Base-by-base conservation (phyloP, 73 alveolate species). In the Symbiodinium natans region DNA sequence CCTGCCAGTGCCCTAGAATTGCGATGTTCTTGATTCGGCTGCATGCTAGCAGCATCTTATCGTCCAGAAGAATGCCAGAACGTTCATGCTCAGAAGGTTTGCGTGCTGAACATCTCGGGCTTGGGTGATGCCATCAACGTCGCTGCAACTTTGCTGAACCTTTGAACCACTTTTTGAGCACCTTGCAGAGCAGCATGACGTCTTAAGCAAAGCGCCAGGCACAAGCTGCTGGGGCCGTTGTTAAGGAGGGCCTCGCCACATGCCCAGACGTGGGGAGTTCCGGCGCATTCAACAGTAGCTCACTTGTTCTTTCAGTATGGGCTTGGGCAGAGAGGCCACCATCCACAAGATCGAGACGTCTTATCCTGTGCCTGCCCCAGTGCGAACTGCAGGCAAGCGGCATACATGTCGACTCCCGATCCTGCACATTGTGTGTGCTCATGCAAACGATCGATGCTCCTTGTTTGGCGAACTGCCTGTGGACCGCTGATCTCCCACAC, bases 161-260 rank as follows among this genome's bases (percentile, higher is more conserved):
- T 13, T 40, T 9, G 27, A 31, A 15, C 85, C n/a, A 21, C 89
- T 31, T 31, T 21, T 31, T 34, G 85, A 15, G 41, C n/a, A 27
- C n/a, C 25, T 23, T 33, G 43, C 11, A 10, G 11, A 71, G 87
- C 52, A 31, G 86, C 86, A 34, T 3, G 10, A 21, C 38, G 83
- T 71, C 13, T 9, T 5, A 8, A 10, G 84, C 84, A n/a, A 74
- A 74, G 84, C 36, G 74, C 31, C 31, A 88, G 95, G 95, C 95
- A 36, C 95, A 88, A 74, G 95, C 95, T 38, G 95, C 95, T 43
- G 95, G 95, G 27, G 95, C 95, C 71, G 95, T 88, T 63, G 95
- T 88, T 21, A 56, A 88, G 42, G 95, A 88, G 86, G 95, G 95
- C 31, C 38, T 88, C 73, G 95, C 86, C 13, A 25, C 39, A 42